These are phyloP conservation scores for Heliosperma pusillum DNA, from an alignment of 148 eudicot genomes.

Conservation along the genomic window DNA sequence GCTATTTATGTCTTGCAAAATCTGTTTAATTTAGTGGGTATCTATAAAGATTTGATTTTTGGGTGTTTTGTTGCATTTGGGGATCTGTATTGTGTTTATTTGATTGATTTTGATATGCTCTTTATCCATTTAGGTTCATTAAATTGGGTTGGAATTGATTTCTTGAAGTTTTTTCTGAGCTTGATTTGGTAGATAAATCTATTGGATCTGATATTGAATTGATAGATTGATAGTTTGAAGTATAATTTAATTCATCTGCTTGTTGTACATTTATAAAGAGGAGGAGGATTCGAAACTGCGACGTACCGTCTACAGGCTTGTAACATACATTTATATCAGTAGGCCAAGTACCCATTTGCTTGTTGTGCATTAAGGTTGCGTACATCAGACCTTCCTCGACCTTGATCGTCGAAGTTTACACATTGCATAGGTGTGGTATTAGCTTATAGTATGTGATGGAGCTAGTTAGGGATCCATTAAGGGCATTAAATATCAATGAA, in stretches of 20 bases:
- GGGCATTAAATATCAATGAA: constrained; percentile 21
- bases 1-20: constrained; percentile 10
- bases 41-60: constrained; percentile 20
- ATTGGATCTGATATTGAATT: too few species aligned
- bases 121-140: constrained; percentile 3
- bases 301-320: too few species aligned
- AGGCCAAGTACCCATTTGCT: background rate
- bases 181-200: background rate
- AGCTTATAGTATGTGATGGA: constrained; percentile 29
- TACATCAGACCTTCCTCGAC: background rate
- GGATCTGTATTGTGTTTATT: constrained; percentile 1
- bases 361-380: background rate
- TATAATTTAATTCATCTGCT: too few species aligned
- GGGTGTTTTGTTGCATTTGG: constrained; percentile 7
- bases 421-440: background rate
- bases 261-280: too few species aligned
- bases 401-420: background rate
- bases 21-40: constrained; percentile 15
- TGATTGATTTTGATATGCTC: background rate
- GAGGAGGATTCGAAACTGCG: too few species aligned
- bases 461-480: constrained; percentile 24
- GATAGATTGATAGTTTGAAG: too few species aligned
- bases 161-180: background rate
- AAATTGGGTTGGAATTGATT: constrained; percentile 1
- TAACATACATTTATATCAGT: background rate